Percentiles rank a stretch among this genome's conserved stretches.
Conservation (phyloP, 2,329 filamentous ascomycete species). For the Fonsecaea pedrosoi region DNA sequence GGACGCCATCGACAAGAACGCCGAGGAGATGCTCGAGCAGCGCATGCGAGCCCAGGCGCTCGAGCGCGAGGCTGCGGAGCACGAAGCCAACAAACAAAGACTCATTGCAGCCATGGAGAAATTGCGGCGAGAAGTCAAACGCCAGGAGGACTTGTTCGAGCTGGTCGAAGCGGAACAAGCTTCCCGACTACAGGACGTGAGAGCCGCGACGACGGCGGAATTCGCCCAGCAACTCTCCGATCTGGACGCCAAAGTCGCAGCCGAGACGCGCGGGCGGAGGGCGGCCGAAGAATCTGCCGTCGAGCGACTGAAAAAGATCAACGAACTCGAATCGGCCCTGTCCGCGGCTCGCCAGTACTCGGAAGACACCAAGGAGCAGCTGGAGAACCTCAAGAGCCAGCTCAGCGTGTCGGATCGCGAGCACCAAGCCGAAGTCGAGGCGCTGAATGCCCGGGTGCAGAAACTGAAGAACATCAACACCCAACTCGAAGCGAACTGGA, state of each 20-base stretch:
- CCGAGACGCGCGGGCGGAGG: conserved; percentile 45
- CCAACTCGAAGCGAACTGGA: conserved; percentile 48
- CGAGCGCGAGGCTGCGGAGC: conserved; percentile 50
- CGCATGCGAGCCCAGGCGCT: conserved; percentile 52
- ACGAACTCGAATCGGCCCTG: conserved; percentile 46
- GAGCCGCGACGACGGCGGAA: conserved; percentile 41
- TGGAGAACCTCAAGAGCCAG: conserved; percentile 43
- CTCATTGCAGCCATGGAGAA: conserved; percentile 52
- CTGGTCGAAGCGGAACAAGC: conserved; percentile 50
- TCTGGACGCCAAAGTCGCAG: conserved; percentile 46
- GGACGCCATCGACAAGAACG: conserved; percentile 50
- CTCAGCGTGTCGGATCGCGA: conserved; percentile 41
- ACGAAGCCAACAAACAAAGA: conserved; percentile 51
- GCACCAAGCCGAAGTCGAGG: conserved; percentile 48
- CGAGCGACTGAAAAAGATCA: conserved; percentile 46
- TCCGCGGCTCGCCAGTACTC: conserved; percentile 46
- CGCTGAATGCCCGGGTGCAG: conserved; percentile 47
- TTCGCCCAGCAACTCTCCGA: conserved; percentile 44
- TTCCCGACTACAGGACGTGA: conserved; percentile 49
- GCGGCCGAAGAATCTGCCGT: conserved; percentile 47
- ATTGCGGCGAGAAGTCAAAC: conserved; percentile 53
- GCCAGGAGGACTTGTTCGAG: conserved; percentile 52
- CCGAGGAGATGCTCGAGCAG: conserved; percentile 54
- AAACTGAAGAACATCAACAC: conserved; percentile 47
- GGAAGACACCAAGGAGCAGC: conserved; percentile 45